These are phyloP conservation scores for Cystofilobasidium bisporidii DNA, from an alignment of 768 basidiomycete species.

Conservation along the genomic window DNA sequence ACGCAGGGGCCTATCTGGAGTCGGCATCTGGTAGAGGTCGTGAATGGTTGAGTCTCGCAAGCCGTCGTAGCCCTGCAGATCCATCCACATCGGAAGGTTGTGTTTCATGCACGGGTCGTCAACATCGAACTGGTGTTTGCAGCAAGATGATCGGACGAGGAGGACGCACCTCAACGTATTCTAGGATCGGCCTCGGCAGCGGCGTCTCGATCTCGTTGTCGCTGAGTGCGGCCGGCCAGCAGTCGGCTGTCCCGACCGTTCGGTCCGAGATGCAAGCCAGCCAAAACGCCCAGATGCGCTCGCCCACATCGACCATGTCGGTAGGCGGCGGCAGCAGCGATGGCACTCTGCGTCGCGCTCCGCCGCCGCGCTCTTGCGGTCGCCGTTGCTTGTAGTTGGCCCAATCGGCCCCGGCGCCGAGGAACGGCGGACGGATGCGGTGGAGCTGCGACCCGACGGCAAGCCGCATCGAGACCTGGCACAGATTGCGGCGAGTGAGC, in stretches of 20 bases:
- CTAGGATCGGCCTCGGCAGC: neutral
- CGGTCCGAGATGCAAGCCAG: neutral
- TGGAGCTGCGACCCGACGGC: neutral
- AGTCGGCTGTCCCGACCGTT: neutral
- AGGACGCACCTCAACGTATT: neutral
- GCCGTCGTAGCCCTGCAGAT: conserved; percentile 1
- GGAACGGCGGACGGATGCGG: conserved; percentile 1
- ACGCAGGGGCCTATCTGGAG: too few relatives aligned
- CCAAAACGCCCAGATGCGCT: conserved; percentile 8
- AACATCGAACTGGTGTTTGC: too few relatives aligned
- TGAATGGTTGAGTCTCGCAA: neutral
- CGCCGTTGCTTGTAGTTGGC: neutral
- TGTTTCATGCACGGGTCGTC: too few relatives aligned
- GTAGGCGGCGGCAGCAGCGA: neutral
- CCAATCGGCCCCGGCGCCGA: neutral
- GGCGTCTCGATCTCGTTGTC: conserved; percentile 1
- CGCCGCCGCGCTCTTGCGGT: too few relatives aligned
- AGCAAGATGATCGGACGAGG: neutral
- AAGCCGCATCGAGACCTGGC: neutral
- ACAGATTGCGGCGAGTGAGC: too few relatives aligned
- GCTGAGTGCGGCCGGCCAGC: neutral
- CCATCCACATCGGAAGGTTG: too few relatives aligned
- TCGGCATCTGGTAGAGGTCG: neutral
- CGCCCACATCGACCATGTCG: neutral
- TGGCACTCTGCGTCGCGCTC: neutral